Evolutionary conservation across 1,284 basidiomycete genomes (phyloP).

Genomic region (Tilletia caries): DNA sequence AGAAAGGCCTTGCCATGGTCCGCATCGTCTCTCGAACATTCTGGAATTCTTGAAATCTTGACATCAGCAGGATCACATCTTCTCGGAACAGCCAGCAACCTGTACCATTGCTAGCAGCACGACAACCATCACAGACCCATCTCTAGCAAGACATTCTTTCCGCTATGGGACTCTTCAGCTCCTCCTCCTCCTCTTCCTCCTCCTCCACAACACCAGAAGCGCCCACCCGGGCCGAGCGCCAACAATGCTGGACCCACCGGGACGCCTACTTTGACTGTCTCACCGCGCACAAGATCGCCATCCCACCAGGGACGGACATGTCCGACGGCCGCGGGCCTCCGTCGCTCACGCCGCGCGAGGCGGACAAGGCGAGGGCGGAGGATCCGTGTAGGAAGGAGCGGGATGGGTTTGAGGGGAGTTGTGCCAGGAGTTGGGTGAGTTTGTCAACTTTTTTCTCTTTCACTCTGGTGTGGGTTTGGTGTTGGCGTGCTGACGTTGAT

Average conservation of each 20-base stretch:
- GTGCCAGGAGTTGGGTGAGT: conserved; percentile 52
- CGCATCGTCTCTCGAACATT: no score
- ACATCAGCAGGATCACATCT: no score
- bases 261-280: conserved; percentile 50
- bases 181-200: conserved; percentile 17
- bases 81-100: no score
- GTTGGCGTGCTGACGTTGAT: no score
- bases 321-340: conserved; percentile 40
- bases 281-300: conserved; percentile 31
- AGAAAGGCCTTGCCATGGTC: no score
- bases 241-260: conserved; percentile 47
- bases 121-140: no score
- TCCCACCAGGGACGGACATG: conserved; percentile 51
- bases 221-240: conserved; percentile 41
- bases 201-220: background rate
- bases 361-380: conserved; percentile 14
- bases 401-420: conserved; percentile 42
- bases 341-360: conserved; percentile 32
- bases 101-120: no score
- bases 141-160: no score
- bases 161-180: conserved; percentile 18
- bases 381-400: conserved; percentile 42
- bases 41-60: no score
- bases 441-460: no score
- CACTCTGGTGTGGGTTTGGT: no score